Conservation (phyloP, 345 rosid species). For the Eucalyptus polyanthemos region DNA sequence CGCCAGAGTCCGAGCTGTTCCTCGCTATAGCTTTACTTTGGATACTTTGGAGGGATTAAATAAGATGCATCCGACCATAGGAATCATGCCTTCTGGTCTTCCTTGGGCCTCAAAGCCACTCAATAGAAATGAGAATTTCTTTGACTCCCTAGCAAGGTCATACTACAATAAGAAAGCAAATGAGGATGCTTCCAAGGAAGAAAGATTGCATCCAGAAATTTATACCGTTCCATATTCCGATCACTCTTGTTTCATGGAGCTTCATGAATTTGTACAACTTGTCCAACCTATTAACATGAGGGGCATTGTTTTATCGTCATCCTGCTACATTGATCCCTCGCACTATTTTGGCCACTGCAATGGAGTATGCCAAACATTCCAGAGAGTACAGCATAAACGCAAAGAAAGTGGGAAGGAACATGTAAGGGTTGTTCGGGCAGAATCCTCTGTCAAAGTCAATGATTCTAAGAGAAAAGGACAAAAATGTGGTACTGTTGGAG, state of each 20-base stretch:
- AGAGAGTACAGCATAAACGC: background rate
- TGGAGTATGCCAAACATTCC: slow-evolving; percentile 21
- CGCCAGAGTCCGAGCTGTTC: slow-evolving; percentile 81
- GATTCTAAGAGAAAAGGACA: slow-evolving; percentile 1
- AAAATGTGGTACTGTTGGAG: background rate
- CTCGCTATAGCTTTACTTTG: slow-evolving; percentile 64
- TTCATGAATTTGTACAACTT: slow-evolving; percentile 50
- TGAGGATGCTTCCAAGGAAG: background rate
- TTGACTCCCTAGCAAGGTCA: slow-evolving; percentile 18
- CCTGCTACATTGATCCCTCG: slow-evolving; percentile 53
- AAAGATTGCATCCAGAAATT: slow-evolving; percentile 29
- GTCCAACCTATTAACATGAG: slow-evolving; percentile 47
- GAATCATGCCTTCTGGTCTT: slow-evolving; percentile 88
- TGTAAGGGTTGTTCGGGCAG: background rate
- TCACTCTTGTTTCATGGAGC: slow-evolving; percentile 63
- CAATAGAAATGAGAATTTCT: slow-evolving; percentile 25
- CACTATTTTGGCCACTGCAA: slow-evolving; percentile 50
- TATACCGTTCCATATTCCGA: slow-evolving; percentile 64
- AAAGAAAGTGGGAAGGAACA: slow-evolving; percentile 3
- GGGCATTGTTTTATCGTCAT: slow-evolving; percentile 61
- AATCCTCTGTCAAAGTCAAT: slow-evolving; percentile 1
- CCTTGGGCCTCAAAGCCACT: slow-evolving; percentile 45
- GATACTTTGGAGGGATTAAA: slow-evolving; percentile 66
- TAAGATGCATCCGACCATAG: slow-evolving; percentile 47
- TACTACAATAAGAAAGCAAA: slow-evolving; percentile 1